A percentile compares a stretch with the other conserved stretches of the same genome.
Evolutionary conservation across 768 basidiomycete genomes (phyloP).

Genomic region (Leucogyrophana mollusca): DNA sequence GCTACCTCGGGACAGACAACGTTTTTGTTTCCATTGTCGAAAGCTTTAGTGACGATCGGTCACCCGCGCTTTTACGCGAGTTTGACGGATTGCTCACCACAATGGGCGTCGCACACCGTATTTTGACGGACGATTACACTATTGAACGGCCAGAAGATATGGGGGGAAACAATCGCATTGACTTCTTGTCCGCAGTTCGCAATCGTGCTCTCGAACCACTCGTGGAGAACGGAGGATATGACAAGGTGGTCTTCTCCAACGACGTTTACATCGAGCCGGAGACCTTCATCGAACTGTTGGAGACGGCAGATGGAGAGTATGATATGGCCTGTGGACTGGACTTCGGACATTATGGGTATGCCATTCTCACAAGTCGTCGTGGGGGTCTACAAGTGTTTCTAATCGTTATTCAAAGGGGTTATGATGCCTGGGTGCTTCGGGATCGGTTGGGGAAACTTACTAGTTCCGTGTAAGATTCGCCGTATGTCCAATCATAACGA

Average conservation of each 20-base stretch:
- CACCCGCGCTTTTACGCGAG: slow-evolving; percentile 25
- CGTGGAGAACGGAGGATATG: slow-evolving; percentile 22
- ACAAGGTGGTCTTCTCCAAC: slow-evolving; percentile 33
- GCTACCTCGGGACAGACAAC: slow-evolving; percentile 33
- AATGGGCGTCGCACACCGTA: slow-evolving; percentile 23
- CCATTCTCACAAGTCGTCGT: neutral
- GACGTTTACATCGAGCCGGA: slow-evolving; percentile 35
- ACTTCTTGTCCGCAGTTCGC: slow-evolving; percentile 32
- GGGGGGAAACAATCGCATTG: slow-evolving; percentile 28
- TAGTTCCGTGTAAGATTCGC: neutral
- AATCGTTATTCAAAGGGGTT: slow-evolving; percentile 19
- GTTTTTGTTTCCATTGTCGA: slow-evolving; percentile 35
- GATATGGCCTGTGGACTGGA: slow-evolving; percentile 38
- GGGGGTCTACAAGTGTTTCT: too few relatives aligned
- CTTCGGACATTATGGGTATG: slow-evolving; percentile 23
- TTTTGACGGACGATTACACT: slow-evolving; percentile 26
- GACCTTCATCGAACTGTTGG: slow-evolving; percentile 30
- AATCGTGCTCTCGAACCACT: slow-evolving; percentile 37
- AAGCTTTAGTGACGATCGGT: slow-evolving; percentile 31
- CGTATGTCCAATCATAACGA: neutral
- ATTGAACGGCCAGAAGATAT: slow-evolving; percentile 16
- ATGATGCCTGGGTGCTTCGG: slow-evolving; percentile 37
- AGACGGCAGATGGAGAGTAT: slow-evolving; percentile 27
- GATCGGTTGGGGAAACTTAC: slow-evolving; percentile 29
- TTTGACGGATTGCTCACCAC: slow-evolving; percentile 20